Evolutionary conservation across 2,329 filamentous ascomycete genomes (phyloP).

Genomic region (Hypoxylon sp.): DNA sequence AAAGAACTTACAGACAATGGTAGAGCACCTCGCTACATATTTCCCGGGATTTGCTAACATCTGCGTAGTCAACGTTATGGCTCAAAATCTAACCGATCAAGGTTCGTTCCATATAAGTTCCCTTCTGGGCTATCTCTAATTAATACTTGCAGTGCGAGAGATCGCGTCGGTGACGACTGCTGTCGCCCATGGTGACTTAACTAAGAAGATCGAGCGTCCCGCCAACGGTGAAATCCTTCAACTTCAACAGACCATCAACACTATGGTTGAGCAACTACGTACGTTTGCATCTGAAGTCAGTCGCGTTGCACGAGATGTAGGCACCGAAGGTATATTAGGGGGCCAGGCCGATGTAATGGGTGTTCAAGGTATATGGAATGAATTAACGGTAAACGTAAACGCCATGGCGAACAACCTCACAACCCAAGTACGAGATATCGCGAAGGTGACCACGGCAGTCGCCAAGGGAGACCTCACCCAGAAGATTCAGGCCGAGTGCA

Average conservation of each 20-base stretch:
- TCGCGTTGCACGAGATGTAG: constrained; percentile 85
- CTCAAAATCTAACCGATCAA: constrained; percentile 85
- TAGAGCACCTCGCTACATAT: constrained; percentile 54
- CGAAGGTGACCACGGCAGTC: constrained; percentile 80
- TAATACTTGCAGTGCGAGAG: constrained; percentile 74
- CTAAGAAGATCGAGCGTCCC: constrained; percentile 86
- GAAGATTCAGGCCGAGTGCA: constrained; percentile 93
- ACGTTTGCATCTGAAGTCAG: constrained; percentile 89
- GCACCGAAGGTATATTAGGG: constrained; percentile 85
- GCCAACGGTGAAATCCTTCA: constrained; percentile 87
- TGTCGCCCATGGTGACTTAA: constrained; percentile 85
- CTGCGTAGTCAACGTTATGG: constrained; percentile 81
- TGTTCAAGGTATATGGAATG: constrained; percentile 91
- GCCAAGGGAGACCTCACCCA: constrained; percentile 92
- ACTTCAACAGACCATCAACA: constrained; percentile 88
- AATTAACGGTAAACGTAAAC: constrained; percentile 87
- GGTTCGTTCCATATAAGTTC: constrained; percentile 56
- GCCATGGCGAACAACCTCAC: constrained; percentile 91
- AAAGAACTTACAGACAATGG: constrained; percentile 93
- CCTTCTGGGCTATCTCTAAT: constrained; percentile 17
- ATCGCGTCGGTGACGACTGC: constrained; percentile 88
- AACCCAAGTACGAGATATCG: constrained; percentile 94
- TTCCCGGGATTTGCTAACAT: constrained; percentile 47
- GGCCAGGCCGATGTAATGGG: constrained; percentile 87
- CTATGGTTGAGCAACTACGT: constrained; percentile 88